Evolutionary conservation across 192 early-diverging fungal genomes (phyloP), one percentile per base, ranked within the genome.

Genomic region (Coemansia sp.): DNA sequence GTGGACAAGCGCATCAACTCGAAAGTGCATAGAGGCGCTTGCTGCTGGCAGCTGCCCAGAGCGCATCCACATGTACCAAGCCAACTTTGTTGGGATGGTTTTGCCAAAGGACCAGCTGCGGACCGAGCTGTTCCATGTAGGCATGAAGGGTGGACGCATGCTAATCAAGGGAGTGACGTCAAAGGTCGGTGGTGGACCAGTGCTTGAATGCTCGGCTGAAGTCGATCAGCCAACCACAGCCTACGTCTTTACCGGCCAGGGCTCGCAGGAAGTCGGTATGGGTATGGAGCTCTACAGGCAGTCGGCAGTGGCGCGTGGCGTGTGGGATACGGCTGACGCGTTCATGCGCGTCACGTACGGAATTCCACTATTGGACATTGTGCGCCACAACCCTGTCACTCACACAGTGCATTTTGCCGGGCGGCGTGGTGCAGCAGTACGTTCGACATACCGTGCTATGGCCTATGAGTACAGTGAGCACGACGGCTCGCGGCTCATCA

Each of bases 81-180:
- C 93, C 53, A 86, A 84, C 44, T 97, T 97, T 83, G 79, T 94
- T 48, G 91, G 88, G 59, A 97, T 97, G 95, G 93, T 95, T 22
- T 86, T 91, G 58, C 95, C 95, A 46, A 86, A 87, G 55, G 93
- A 95, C 65, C 88, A 86, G 56, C 86, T 95, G 40, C 88, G 90
- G 70, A 93, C 92, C 63, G 92, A 94, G 84, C 83, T 98, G 58
- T 85, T 65, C 70, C 95, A 96, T 70, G 87, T 92, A 58, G 95
- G 93, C 72, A 97, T 97, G 95, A 87, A 87, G 76, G 95, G 95
- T 76, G 95, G 95, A 29, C 88, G 90, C 76, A 95, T 95, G 87
- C 86, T 95, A 72, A 92, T 97, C 83, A 87, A 90, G 74, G 86
- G 93, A 22, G 84, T 87, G 50, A 93, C 93, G 6, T 63, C 86